Evolutionary conservation across 345 rosid genomes (phyloP), one percentile per base, ranked within the genome.

Genomic region (Gossypium bickii): DNA sequence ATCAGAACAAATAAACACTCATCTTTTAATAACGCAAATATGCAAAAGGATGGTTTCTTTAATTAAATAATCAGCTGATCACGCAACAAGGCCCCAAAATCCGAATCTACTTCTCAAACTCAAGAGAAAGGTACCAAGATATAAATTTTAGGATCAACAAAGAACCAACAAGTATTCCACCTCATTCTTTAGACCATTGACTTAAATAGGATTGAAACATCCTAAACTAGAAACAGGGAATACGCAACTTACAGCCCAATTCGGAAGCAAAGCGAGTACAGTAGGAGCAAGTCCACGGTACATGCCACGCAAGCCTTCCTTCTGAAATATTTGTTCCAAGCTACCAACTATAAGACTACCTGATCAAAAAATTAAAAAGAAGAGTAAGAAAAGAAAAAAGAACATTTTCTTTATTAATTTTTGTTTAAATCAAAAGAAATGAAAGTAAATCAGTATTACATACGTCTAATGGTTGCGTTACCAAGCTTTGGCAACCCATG

Each of bases 331-430:
- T 63, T 88, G 87, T 73, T 89, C 79, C 74, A 93, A 82, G 82
- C 95, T 93, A 63, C 88, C 89, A 72, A 91, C 89, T 34, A 93
- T 93, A n/a, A 90, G 63, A 78, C 97, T 89, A 77, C 97, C 97
- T 93, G 88, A 59, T 67, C 52, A 65, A 43, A 65, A 18, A 43
- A 65, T 10, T 5, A 43, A 67, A 67, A 2, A 22, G 7, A 44
- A 9, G 44, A 3, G 3, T 5, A 24, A 27, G 24, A 27, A 68
- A 15, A 15, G 2, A 16, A 10, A 47, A 49, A 16, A 47, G 5
- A 43, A 18, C n/a, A 20, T 3, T 10, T 20, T 1, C 22, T 43
- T 22, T 11, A 2, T 22, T 57, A 20, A n/a, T 20, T 43, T 18
- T 29, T 15, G 2, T 4, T 61, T 13, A 27, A 60, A 13, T 27